Evolutionary conservation across 1,284 basidiomycete species (phyloP), one percentile per base, ranked within the genome.

Genomic region (Ganoderma multipileum): DNA sequence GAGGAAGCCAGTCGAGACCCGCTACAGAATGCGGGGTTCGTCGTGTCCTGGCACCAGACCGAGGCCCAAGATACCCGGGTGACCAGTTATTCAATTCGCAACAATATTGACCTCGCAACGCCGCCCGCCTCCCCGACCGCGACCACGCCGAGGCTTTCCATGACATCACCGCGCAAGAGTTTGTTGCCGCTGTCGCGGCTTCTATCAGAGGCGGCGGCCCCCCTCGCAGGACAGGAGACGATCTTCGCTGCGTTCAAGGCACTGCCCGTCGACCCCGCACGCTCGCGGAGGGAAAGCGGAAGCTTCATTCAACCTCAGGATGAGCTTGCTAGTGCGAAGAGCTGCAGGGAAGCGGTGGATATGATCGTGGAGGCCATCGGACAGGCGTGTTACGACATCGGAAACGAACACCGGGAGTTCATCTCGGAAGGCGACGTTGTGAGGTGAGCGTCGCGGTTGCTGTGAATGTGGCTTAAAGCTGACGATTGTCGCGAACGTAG

Each of bases 1-100:
- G 95, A 97, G 79, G 95, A 97, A 79, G 90, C 94, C 0, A 95
- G 94, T 72, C 89, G 95, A 33, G 95, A 97, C 79, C 89, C 92
- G 0, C 76, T 84, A 12, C 94, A 97, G 80, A 98, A 98, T 75
- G 91, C 91, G 52, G 96, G 96, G 0, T 95, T 98, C 77, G 79
- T 90, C 4, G 79, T 98, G 63, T 86, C 85, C 26, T 98, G 95
- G 89, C 84, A 87, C 44, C 89, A 88, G 59, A 83, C 85, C 0
- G 83, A 73, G 36, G 70, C 87, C 63, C 89, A 93, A 78, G 84
- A 83, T 68, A 92, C 92, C 0, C 88, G 95, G 33, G 85, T 91
- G 55, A 91, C 91, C 42, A 95, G 93, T 68, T 97, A 97, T 80
- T 95, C 95, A 1, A 83, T 97, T 54, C 85, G 90, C 64, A 96